These are phyloP conservation scores for Kalmanozyma brasiliensis DNA, from an alignment of 1,284 basidiomycete genomes.

Conservation along the genomic window DNA sequence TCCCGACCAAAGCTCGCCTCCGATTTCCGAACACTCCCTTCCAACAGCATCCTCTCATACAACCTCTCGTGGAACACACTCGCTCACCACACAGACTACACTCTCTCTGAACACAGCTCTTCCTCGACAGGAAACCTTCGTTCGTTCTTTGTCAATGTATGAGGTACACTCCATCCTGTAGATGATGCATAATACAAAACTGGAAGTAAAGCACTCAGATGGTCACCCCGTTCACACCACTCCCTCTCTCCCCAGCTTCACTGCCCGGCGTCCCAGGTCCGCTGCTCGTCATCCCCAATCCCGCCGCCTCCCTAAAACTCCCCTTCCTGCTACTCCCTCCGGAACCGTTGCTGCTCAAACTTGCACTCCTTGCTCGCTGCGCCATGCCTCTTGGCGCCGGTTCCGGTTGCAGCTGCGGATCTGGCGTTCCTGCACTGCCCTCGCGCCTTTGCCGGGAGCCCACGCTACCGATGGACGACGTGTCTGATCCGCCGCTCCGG, in stretches of 20 bases:
- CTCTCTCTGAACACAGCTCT: too few relatives aligned
- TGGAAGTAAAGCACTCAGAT: neutral
- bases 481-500: constrained; percentile 3
- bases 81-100: too few relatives aligned
- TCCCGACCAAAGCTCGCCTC: constrained; percentile 7
- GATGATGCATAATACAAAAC: too few relatives aligned
- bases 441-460: neutral
- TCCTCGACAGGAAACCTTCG: too few relatives aligned
- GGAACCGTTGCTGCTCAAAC: constrained; percentile 35
- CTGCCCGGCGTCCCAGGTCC: neutral
- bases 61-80: too few relatives aligned
- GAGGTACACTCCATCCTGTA: too few relatives aligned
- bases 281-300: constrained; percentile 25
- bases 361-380: constrained; percentile 37
- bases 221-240: too few relatives aligned
- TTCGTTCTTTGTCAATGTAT: too few relatives aligned
- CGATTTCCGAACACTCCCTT: constrained; percentile 14
- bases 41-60: too few relatives aligned
- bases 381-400: constrained; percentile 51
- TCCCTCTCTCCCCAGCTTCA: neutral
- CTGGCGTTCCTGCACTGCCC: constrained; percentile 4
- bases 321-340: constrained; percentile 17
- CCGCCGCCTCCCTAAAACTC: constrained; percentile 18
- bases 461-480: constrained; percentile 4
- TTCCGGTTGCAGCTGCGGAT: constrained; percentile 41